A percentile compares a stretch with the other conserved stretches of the same genome.
phyloP scores from a whole-genome alignment of 1,284 basidiomycete species.

The Fomitopsis pinicola region DNA sequence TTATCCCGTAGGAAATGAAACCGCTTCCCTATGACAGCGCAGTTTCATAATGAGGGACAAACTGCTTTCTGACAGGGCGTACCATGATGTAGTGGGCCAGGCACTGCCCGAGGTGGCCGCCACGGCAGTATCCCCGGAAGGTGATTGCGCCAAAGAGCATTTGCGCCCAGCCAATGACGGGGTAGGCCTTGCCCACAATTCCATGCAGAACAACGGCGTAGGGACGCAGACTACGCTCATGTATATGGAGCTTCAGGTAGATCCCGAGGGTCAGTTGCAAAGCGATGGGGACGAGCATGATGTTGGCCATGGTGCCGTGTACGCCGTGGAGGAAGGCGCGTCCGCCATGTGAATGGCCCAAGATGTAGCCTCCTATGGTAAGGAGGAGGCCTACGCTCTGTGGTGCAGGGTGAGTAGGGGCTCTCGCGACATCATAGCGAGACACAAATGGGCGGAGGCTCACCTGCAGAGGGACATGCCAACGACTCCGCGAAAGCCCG shows the following conservation, averaged over 20 bases:
- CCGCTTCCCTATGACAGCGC: constrained; percentile 52
- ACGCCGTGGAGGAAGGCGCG: constrained; percentile 66
- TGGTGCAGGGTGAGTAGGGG: constrained; percentile 10
- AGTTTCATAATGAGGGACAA: not conserved
- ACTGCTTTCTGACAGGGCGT: constrained; percentile 8
- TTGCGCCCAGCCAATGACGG: constrained; percentile 86
- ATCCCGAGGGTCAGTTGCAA: constrained; percentile 74
- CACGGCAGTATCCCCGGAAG: constrained; percentile 68
- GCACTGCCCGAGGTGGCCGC: constrained; percentile 73
- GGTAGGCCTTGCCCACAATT: constrained; percentile 81
- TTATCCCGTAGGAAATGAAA: constrained; percentile 83
- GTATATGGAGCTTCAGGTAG: constrained; percentile 91
- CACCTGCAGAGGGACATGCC: constrained; percentile 86
- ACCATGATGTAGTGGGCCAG: constrained; percentile 91
- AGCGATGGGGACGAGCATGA: constrained; percentile 64
- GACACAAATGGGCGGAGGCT: not conserved
- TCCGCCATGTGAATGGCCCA: constrained; percentile 82
- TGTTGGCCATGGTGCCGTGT: constrained; percentile 69
- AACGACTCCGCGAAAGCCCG: constrained; percentile 73
- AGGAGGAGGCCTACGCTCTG: constrained; percentile 66
- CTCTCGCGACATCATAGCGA: not conserved
- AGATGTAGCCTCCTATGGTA: constrained; percentile 66
- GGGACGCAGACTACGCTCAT: constrained; percentile 75
- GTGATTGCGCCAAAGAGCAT: constrained; percentile 72
- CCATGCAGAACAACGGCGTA: constrained; percentile 76